Conservation (phyloP, 2,329 filamentous ascomycete species). For the Chrysoporthe cubensis region DNA sequence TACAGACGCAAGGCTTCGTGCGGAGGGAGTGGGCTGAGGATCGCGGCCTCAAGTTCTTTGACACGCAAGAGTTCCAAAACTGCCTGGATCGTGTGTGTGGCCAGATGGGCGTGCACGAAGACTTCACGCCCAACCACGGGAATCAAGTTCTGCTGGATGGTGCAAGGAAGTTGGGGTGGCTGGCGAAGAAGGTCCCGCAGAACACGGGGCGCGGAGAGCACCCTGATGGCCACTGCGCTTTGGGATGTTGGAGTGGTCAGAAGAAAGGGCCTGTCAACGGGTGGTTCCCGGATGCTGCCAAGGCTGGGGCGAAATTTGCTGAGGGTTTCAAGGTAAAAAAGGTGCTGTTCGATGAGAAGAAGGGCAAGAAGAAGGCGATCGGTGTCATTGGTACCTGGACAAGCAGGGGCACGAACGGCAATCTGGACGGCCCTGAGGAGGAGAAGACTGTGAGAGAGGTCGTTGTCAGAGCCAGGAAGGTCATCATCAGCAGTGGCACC, state of each 20-base stretch:
- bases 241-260: constrained; percentile 64
- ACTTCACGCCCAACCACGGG: constrained; percentile 70
- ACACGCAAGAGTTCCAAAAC: constrained; percentile 70
- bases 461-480: constrained; percentile 73
- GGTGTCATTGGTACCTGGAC: constrained; percentile 76
- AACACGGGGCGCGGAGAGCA: constrained; percentile 75
- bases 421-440: constrained; percentile 34
- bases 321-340: constrained; percentile 76
- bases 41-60: constrained; percentile 71
- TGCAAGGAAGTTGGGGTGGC: constrained; percentile 72
- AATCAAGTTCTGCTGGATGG: constrained; percentile 74
- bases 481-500: constrained; percentile 74
- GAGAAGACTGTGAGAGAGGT: constrained; percentile 60
- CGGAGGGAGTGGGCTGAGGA: constrained; percentile 75
- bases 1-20: constrained; percentile 71
- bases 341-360: constrained; percentile 65
- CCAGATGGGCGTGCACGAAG: constrained; percentile 74
- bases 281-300: constrained; percentile 76
- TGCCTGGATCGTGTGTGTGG: constrained; percentile 76
- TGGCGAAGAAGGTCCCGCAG: constrained; percentile 69
- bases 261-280: constrained; percentile 77
- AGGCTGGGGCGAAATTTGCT: constrained; percentile 74
- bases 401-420: constrained; percentile 62
- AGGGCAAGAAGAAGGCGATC: constrained; percentile 58
- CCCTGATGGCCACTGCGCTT: constrained; percentile 65